Evolutionary conservation across 139 green algal species (phyloP).

Genomic region (Chlorella sp.): DNA sequence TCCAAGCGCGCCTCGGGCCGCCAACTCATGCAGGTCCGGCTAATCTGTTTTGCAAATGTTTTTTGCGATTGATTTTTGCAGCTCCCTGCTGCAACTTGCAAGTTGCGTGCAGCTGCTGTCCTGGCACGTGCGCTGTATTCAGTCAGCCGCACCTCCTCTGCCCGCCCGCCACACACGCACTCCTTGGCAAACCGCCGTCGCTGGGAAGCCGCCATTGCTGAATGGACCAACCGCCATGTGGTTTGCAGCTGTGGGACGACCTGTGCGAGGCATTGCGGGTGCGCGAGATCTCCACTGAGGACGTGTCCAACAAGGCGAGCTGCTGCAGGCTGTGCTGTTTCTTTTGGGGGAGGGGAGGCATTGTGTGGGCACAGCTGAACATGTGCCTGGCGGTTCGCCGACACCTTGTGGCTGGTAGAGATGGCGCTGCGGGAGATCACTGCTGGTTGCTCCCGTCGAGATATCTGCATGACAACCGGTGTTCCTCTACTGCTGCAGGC

Average conservation of each 20-base stretch:
- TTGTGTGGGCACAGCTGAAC: no score
- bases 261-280: conserved; percentile 84
- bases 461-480: no score
- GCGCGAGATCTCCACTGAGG: conserved; percentile 80
- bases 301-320: conserved; percentile 90
- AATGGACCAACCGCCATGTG: background rate
- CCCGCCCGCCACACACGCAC: background rate
- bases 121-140: background rate
- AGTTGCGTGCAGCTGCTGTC: background rate
- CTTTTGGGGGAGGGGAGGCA: no score
- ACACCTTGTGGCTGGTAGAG: no score
- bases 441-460: no score
- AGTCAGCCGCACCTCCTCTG: background rate
- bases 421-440: no score
- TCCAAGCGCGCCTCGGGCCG: conserved; percentile 44
- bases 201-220: background rate
- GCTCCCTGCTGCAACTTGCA: background rate
- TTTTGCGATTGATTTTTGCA: background rate
- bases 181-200: background rate
- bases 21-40: conserved; percentile 79
- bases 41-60: background rate
- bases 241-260: conserved; percentile 82
- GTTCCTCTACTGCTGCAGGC: conserved; percentile 26
- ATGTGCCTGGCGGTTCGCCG: no score
- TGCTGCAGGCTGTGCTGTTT: background rate